Evolutionary conservation across 2,329 filamentous ascomycete species (phyloP).

Genomic region (Ophiocordyceps camponoti-rufipedis): DNA sequence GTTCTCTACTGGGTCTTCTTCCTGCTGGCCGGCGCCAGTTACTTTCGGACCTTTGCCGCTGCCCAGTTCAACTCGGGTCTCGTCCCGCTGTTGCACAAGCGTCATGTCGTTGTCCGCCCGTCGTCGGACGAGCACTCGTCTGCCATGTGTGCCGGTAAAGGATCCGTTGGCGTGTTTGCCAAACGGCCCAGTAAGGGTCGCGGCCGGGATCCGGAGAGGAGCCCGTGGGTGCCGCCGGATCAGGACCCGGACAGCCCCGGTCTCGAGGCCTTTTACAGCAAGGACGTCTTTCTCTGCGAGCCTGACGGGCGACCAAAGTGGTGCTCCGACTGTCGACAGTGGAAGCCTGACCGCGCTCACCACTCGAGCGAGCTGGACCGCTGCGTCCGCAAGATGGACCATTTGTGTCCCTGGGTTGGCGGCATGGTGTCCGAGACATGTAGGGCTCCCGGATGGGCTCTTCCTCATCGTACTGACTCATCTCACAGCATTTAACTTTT

Average conservation of each 20-base stretch:
- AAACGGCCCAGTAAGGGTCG: neutral
- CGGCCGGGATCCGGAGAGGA: constrained; percentile 10
- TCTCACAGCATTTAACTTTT: constrained; percentile 64
- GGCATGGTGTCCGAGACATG: constrained; percentile 74
- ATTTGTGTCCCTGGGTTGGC: constrained; percentile 94
- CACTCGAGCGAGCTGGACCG: constrained; percentile 69
- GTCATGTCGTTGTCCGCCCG: constrained; percentile 15
- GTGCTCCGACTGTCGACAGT: constrained; percentile 69
- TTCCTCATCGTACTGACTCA: neutral
- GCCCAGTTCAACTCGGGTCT: constrained; percentile 57
- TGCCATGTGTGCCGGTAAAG: neutral
- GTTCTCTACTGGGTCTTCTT: constrained; percentile 58
- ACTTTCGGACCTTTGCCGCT: constrained; percentile 50
- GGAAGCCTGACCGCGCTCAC: constrained; percentile 76
- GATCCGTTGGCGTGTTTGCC: neutral
- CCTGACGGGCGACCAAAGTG: constrained; percentile 68
- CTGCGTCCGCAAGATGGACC: constrained; percentile 83
- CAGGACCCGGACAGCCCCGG: constrained; percentile 43
- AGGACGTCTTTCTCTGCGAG: constrained; percentile 72
- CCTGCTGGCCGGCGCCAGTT: constrained; percentile 44
- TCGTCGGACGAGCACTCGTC: constrained; percentile 2
- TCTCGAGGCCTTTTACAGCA: constrained; percentile 61
- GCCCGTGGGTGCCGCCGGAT: constrained; percentile 20
- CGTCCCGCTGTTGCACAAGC: constrained; percentile 37
- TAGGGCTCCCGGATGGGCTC: constrained; percentile 14